phyloP scores from a whole-genome alignment of 2,329 filamentous ascomycete species.

The Botrytis fabae region DNA sequence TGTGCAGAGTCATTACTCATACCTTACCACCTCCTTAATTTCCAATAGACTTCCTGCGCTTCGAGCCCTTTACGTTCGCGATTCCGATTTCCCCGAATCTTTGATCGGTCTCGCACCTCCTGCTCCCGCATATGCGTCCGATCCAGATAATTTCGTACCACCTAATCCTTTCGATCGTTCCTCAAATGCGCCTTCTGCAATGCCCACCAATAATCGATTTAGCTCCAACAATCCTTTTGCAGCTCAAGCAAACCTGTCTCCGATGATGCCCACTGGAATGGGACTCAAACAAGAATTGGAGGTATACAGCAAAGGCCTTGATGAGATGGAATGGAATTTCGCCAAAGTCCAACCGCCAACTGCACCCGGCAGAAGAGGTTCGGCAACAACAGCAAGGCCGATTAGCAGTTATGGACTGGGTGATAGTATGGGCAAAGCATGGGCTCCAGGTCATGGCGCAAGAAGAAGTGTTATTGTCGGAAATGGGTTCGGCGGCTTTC shows the following conservation, averaged over 20 bases:
- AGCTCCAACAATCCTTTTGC: slow-evolving; percentile 41
- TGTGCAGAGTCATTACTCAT: slow-evolving; percentile 72
- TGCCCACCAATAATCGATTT: slow-evolving; percentile 29
- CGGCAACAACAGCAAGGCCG: slow-evolving; percentile 44
- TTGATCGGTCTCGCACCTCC: slow-evolving; percentile 70
- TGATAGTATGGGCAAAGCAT: slow-evolving; percentile 44
- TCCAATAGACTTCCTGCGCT: slow-evolving; percentile 73
- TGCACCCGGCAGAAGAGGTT: slow-evolving; percentile 42
- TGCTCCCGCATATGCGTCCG: slow-evolving; percentile 50
- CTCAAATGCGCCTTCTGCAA: slow-evolving; percentile 26
- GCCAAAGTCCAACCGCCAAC: slow-evolving; percentile 56
- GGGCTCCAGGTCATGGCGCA: slow-evolving; percentile 52
- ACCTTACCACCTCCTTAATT: slow-evolving; percentile 81
- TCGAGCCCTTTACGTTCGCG: slow-evolving; percentile 78
- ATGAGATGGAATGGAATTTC: slow-evolving; percentile 69
- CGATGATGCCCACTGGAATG: slow-evolving; percentile 19
- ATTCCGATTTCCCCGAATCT: slow-evolving; percentile 77
- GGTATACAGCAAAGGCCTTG: slow-evolving; percentile 65
- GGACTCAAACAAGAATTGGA: slow-evolving; percentile 58
- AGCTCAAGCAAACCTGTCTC: slow-evolving; percentile 24
- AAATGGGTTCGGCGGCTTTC: slow-evolving; percentile 66
- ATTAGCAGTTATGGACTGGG: slow-evolving; percentile 47
- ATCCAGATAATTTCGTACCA: slow-evolving; percentile 38
- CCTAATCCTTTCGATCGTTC: slow-evolving; percentile 38
- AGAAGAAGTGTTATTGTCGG: slow-evolving; percentile 64